These are phyloP conservation scores for Cordyceps cateniannulata DNA, from an alignment of 2,329 filamentous ascomycete species.

Conservation along the genomic window DNA sequence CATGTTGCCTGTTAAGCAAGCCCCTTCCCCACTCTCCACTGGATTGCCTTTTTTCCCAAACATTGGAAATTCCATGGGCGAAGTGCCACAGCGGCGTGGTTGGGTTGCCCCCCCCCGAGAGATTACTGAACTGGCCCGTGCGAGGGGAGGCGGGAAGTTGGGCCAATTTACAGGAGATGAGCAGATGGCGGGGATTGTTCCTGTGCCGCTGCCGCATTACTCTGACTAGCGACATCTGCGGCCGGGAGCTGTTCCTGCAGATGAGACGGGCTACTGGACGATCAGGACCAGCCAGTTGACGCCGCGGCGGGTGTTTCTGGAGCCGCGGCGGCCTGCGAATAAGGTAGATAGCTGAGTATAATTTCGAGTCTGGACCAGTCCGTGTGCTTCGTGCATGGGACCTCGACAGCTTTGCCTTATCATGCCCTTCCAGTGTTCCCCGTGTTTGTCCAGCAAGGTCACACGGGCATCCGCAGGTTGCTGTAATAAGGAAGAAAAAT, in stretches of 20 bases:
- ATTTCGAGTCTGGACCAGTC: too few relatives aligned
- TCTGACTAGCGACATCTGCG: background rate
- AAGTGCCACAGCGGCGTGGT: background rate
- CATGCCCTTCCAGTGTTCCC: too few relatives aligned
- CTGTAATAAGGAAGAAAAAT: too few relatives aligned
- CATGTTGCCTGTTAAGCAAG: background rate
- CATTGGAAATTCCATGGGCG: background rate
- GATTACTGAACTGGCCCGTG: constrained; percentile 7
- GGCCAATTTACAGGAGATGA: constrained; percentile 10
- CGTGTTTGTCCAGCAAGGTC: too few relatives aligned
- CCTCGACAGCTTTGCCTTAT: too few relatives aligned
- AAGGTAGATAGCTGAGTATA: too few relatives aligned
- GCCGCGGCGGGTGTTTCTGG: background rate
- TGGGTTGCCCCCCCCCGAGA: background rate
- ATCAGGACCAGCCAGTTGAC: background rate
- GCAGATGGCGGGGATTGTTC: background rate
- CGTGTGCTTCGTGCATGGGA: too few relatives aligned
- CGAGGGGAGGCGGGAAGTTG: constrained; percentile 4
- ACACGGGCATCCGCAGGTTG: too few relatives aligned
- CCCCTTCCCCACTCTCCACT: background rate
- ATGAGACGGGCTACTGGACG: background rate
- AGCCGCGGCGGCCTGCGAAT: too few relatives aligned
- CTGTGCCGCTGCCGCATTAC: background rate
- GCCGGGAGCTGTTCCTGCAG: background rate
- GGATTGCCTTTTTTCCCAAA: background rate